A percentile compares a stretch with the other conserved stretches of the same genome.
phyloP scores from a whole-genome alignment of 441 rosid species.

The Populus hybrid region DNA sequence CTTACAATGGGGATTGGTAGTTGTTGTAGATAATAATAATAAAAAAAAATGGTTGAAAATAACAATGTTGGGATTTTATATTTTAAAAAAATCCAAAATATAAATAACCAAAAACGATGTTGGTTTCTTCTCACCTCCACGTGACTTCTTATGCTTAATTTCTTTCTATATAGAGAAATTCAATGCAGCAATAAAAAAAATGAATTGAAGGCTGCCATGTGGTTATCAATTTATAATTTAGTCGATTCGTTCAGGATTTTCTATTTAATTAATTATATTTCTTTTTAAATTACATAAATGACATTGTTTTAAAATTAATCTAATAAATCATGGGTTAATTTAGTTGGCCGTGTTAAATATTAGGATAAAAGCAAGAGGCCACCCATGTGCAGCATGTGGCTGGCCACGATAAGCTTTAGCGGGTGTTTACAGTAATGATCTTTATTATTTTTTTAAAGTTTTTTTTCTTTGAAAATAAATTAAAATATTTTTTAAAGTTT shows the following conservation, averaged over 20 bases:
- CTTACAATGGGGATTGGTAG: neutral
- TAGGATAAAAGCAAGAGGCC: neutral
- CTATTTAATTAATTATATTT: no score
- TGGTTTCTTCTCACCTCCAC: neutral
- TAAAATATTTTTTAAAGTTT: no score
- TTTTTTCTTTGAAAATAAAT: no score
- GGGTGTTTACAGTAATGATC: no score
- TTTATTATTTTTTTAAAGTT: no score
- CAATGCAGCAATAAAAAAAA: no score
- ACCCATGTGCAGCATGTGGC: neutral
- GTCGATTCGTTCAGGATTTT: neutral
- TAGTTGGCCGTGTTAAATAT: neutral
- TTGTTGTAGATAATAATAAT: neutral
- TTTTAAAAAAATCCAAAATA: no score
- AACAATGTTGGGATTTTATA: neutral
- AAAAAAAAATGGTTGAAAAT: neutral
- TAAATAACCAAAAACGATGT: neutral
- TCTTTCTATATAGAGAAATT: neutral
- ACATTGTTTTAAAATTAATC: no score
- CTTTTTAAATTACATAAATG: no score
- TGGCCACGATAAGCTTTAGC: no score
- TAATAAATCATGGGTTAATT: neutral
- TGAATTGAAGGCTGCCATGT: no score
- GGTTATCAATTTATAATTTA: no score
- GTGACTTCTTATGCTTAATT: neutral